A percentile compares a stretch with the other conserved stretches of the same genome.
phyloP scores from a whole-genome alignment of 257 asterid genomes.

The Solanum piurae region DNA sequence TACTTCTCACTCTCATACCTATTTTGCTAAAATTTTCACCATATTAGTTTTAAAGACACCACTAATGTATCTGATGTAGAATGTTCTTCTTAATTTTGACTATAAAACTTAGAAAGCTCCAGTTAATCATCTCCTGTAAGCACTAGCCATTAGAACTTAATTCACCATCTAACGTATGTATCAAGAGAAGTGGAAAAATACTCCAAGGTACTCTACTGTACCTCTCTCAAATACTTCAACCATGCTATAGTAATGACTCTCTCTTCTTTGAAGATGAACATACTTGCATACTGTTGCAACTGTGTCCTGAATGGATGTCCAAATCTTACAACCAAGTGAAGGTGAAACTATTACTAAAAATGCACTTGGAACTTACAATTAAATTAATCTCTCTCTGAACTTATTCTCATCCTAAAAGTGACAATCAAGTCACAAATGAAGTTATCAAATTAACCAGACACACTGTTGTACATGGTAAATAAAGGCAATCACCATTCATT shows the following conservation, averaged over 20 bases:
- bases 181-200: not conserved
- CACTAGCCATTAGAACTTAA: not conserved
- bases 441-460: not conserved
- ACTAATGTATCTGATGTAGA: not conserved
- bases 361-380: not conserved
- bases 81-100: not conserved
- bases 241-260: not conserved
- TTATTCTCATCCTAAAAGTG: not conserved
- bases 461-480: not conserved
- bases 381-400: not conserved
- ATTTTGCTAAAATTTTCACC: not conserved
- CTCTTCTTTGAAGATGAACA: not conserved
- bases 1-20: not conserved
- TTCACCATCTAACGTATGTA: not conserved
- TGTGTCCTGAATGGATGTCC: not conserved
- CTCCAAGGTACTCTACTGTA: not conserved
- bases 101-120: not conserved
- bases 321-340: not conserved
- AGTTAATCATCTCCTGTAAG: not conserved
- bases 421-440: not conserved
- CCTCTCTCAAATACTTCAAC: not conserved
- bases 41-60: not conserved
- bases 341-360: not conserved
- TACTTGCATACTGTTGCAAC: not conserved
- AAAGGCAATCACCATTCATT: not conserved